Percentiles rank a stretch among this genome's conserved stretches.
These are phyloP conservation scores for Monosiga brevicollis DNA, from an alignment of 78 protist species.

Conservation along the genomic window DNA sequence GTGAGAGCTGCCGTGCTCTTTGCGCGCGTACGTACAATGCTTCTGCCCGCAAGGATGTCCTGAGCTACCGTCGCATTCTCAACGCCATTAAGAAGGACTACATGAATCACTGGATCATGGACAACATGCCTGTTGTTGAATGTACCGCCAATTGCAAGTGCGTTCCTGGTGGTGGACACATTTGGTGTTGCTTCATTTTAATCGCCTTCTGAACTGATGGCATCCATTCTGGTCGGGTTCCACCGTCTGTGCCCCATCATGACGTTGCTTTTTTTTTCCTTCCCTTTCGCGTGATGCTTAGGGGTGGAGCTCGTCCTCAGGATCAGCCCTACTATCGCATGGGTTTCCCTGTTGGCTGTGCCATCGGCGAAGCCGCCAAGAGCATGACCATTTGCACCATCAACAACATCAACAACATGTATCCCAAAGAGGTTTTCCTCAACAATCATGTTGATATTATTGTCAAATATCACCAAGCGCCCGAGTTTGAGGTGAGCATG, in stretches of 20 bases:
- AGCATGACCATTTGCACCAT: background rate
- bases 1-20: background rate
- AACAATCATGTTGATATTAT: conserved; percentile 54
- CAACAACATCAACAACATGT: background rate
- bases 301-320: background rate
- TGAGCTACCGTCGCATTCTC: background rate
- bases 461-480: conserved; percentile 27
- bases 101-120: conserved; percentile 12
- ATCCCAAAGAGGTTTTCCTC: background rate
- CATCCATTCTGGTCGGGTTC: too few relatives aligned
- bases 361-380: background rate
- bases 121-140: conserved; percentile 36
- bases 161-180: background rate
- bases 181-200: too few relatives aligned
- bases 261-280: too few relatives aligned
- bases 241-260: too few relatives aligned
- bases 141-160: background rate
- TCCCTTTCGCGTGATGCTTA: too few relatives aligned
- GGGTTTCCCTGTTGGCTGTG: conserved; percentile 5
- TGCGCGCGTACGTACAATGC: background rate
- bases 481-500: background rate
- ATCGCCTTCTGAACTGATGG: too few relatives aligned
- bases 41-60: background rate
- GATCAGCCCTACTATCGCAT: conserved; percentile 19
- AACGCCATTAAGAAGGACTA: background rate